Evolutionary conservation across 2,329 filamentous ascomycete species (phyloP).

Genomic region (Colletotrichum liriopes): DNA sequence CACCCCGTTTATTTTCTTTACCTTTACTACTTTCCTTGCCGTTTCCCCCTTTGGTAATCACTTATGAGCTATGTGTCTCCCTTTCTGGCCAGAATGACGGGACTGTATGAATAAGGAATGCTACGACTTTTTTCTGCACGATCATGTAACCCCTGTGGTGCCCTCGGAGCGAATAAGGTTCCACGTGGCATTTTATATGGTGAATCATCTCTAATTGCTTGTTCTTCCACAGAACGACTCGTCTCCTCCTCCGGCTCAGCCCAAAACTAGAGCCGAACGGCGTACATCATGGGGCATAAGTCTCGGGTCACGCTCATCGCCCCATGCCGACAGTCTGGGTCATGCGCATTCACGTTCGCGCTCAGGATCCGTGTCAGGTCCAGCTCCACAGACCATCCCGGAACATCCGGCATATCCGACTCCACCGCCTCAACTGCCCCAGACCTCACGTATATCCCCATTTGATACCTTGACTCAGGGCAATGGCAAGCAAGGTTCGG

Average conservation of each 20-base stretch:
- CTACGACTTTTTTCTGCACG: conserved; percentile 54
- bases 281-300: conserved; percentile 63
- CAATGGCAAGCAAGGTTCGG: conserved; percentile 38
- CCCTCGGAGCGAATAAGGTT: conserved; percentile 37
- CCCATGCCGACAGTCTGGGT: conserved; percentile 46
- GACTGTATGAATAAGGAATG: conserved; percentile 60
- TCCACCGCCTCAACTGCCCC: conserved; percentile 42
- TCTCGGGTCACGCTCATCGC: conserved; percentile 52
- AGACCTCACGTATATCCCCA: conserved; percentile 45
- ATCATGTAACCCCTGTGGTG: conserved; percentile 45
- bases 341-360: conserved; percentile 32
- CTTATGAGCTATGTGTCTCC: conserved; percentile 35
- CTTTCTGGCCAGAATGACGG: conserved; percentile 53
- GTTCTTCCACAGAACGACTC: conserved; percentile 56
- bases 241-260: conserved; percentile 53
- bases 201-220: conserved; percentile 46
- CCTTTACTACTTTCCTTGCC: conserved; percentile 23
- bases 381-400: conserved; percentile 34
- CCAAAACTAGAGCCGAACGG: conserved; percentile 57
- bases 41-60: conserved; percentile 38
- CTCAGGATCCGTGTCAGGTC: conserved; percentile 27
- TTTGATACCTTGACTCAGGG: conserved; percentile 44
- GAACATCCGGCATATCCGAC: conserved; percentile 39
- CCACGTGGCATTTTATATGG: conserved; percentile 37
- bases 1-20: conserved; percentile 30